Conservation (phyloP, 441 rosid species). For the Pelargonium exstipulatum region DNA sequence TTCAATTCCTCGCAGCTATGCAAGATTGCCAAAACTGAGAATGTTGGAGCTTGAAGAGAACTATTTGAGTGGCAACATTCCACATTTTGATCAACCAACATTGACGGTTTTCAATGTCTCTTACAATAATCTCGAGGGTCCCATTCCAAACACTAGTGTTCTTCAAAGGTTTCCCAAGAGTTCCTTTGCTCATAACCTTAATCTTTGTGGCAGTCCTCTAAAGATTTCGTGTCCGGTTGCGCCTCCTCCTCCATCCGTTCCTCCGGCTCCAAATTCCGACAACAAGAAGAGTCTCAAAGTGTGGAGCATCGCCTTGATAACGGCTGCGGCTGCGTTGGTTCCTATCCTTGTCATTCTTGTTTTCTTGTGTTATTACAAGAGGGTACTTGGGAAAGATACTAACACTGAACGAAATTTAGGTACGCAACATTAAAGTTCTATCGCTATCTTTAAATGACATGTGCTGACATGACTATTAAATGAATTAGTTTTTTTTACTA, state of each 20-base stretch:
- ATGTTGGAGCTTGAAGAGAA: conserved; percentile 41
- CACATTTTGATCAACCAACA: conserved; percentile 35
- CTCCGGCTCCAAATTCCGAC: conserved; percentile 18
- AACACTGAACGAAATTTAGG: conserved; percentile 22
- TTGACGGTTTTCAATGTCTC: conserved; percentile 44
- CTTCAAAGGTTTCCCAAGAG: conserved; percentile 35
- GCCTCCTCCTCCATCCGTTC: conserved; percentile 15
- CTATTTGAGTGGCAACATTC: conserved; percentile 36
- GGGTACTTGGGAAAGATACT: conserved; percentile 15
- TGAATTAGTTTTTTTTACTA: too few relatives aligned
- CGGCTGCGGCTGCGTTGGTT: conserved; percentile 28
- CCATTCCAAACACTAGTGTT: conserved; percentile 34
- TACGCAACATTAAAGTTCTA: background rate
- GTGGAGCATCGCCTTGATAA: conserved; percentile 33
- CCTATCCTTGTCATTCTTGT: conserved; percentile 24
- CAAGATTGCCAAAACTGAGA: conserved; percentile 29
- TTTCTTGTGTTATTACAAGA: conserved; percentile 30
- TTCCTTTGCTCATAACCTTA: conserved; percentile 34
- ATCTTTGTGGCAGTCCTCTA: conserved; percentile 47
- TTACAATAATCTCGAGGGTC: conserved; percentile 38
- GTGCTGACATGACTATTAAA: too few relatives aligned
- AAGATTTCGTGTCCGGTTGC: conserved; percentile 23
- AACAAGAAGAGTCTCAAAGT: conserved; percentile 15
- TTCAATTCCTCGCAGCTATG: conserved; percentile 34
- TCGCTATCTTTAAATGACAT: background rate